Conservation (phyloP, 2,329 filamentous ascomycete genomes). For the Xylariaceae sp. region DNA sequence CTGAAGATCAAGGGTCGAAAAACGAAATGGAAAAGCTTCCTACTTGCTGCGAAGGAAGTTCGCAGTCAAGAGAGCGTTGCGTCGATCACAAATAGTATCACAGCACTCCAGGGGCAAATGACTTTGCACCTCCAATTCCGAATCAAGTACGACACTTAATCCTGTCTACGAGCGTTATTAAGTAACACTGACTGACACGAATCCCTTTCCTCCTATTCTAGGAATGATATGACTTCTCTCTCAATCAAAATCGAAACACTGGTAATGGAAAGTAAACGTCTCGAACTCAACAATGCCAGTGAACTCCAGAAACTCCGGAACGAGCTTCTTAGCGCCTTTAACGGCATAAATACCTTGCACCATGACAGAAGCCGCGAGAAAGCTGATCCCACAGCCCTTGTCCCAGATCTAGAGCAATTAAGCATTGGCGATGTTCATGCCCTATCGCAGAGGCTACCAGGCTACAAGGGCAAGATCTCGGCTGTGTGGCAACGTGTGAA, state of each 20-base stretch:
- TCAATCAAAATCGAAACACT: neutral
- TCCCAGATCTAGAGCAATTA: neutral
- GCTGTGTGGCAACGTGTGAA: neutral
- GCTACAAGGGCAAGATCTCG: neutral
- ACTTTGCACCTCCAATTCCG: neutral
- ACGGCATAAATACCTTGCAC: neutral
- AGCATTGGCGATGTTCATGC: neutral
- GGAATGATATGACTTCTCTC: neutral
- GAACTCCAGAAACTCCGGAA: neutral
- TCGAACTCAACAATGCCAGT: neutral
- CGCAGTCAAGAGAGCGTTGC: neutral
- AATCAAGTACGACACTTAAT: constrained; percentile 5
- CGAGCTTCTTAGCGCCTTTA: neutral
- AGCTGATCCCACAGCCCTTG: too few species aligned
- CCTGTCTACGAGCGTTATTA: neutral
- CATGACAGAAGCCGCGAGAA: neutral
- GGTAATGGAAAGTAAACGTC: neutral
- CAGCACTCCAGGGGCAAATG: neutral
- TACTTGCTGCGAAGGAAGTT: constrained; percentile 1
- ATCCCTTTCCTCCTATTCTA: neutral
- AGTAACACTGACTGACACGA: neutral
- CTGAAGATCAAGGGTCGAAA: neutral
- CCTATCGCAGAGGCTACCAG: neutral
- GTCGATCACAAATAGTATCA: neutral
- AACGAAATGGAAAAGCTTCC: constrained; percentile 3